phyloP scores from a whole-genome alignment of 2,329 filamentous ascomycete genomes.

The Periconia digitata region DNA sequence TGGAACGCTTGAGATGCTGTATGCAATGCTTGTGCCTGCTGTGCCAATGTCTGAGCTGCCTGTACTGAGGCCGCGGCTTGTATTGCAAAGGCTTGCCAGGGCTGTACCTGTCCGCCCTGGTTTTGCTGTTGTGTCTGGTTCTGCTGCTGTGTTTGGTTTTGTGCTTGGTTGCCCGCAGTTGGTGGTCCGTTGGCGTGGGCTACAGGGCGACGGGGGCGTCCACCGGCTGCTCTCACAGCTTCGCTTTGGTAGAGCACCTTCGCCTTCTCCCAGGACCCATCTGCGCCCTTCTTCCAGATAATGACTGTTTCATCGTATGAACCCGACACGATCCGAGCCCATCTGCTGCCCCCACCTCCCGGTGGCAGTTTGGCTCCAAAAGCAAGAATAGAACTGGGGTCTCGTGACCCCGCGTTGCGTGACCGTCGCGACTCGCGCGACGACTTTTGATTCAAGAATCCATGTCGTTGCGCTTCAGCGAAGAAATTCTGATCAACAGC shows the following conservation, averaged over 20 bases:
- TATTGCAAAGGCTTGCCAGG: conserved; percentile 37
- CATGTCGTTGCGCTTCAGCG: conserved; percentile 54
- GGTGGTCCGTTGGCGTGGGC: conserved; percentile 19
- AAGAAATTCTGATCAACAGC: conserved; percentile 75
- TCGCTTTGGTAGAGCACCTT: conserved; percentile 77
- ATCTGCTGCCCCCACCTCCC: conserved; percentile 84
- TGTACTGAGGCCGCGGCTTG: conserved; percentile 42
- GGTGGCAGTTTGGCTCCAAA: conserved; percentile 86
- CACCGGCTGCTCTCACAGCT: conserved; percentile 54
- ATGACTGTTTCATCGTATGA: conserved; percentile 96
- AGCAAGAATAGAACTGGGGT: conserved; percentile 74
- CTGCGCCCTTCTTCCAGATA: conserved; percentile 85
- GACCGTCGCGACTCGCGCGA: conserved; percentile 37
- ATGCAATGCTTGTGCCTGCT: conserved; percentile 39
- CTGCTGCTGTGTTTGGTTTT: conserved; percentile 13
- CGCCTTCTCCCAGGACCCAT: conserved; percentile 80
- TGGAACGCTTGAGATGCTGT: conserved; percentile 33
- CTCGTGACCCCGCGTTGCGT: conserved; percentile 70
- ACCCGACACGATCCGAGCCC: conserved; percentile 93
- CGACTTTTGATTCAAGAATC: conserved; percentile 41
- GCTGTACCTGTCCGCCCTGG: conserved; percentile 15
- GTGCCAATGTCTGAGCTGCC: conserved; percentile 36
- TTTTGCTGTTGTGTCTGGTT: conserved; percentile 26
- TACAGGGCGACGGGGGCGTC: conserved; percentile 36
- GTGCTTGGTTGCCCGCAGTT: conserved; percentile 20